Evolutionary conservation across 768 basidiomycete genomes (phyloP).

Genomic region (Calocybe indica): DNA sequence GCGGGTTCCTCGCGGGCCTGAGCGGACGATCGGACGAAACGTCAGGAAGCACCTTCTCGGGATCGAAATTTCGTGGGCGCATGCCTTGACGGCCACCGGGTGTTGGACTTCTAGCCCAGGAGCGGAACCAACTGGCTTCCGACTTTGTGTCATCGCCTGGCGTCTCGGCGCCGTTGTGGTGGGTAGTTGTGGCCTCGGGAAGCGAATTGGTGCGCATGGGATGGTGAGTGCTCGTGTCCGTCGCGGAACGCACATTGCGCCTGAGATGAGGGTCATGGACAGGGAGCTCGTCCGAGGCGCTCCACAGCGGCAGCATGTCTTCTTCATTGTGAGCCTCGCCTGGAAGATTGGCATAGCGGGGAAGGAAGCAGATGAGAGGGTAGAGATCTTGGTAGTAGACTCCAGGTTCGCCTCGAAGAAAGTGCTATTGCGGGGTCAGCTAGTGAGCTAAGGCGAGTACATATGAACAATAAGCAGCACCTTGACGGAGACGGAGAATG

Average conservation of each 20-base stretch:
- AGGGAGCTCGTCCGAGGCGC: slow-evolving; percentile 30
- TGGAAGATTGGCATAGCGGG: slow-evolving; percentile 40
- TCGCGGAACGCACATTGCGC: slow-evolving; percentile 2
- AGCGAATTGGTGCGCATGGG: slow-evolving; percentile 3
- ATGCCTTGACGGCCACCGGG: not conserved
- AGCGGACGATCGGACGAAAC: slow-evolving; percentile 31
- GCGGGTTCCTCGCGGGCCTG: slow-evolving; percentile 59
- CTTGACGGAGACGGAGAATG: slow-evolving; percentile 64
- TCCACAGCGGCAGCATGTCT: slow-evolving; percentile 55
- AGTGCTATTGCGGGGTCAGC: slow-evolving; percentile 5
- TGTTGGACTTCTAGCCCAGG: not conserved
- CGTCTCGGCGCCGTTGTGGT: not conserved
- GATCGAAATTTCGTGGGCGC: slow-evolving; percentile 21
- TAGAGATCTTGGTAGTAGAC: slow-evolving; percentile 74
- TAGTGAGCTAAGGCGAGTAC: not conserved
- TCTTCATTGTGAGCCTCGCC: slow-evolving; percentile 17
- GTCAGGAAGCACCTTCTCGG: slow-evolving; percentile 25
- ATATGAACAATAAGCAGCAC: slow-evolving; percentile 19
- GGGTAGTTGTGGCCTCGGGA: slow-evolving; percentile 3
- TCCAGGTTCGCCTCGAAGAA: slow-evolving; percentile 63
- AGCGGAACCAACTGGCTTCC: slow-evolving; percentile 2
- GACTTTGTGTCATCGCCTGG: not conserved
- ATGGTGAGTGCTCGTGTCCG: slow-evolving; percentile 3
- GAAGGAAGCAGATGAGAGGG: slow-evolving; percentile 61
- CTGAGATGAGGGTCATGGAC: not conserved